A percentile compares a stretch with the other conserved stretches of the same genome.
Conservation (phyloP, 2,329 filamentous ascomycete species). For the Nigrograna mackinnonii region DNA sequence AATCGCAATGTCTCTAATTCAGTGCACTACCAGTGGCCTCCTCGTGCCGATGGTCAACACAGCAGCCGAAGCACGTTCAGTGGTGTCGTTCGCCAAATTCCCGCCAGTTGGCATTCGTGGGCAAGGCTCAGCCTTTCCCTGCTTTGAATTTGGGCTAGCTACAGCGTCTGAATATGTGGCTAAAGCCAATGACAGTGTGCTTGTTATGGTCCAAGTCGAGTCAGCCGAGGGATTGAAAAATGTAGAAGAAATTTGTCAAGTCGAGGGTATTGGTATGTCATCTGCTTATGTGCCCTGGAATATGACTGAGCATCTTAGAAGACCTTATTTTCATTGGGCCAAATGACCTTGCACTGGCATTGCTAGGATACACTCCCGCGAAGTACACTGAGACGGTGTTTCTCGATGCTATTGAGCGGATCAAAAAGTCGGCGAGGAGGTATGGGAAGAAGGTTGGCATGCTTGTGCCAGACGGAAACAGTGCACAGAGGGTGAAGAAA, state of each 20-base stretch:
- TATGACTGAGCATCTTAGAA: no score
- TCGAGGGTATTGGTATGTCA: no score
- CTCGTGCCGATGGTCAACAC: slow-evolving; percentile 61
- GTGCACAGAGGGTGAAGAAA: slow-evolving; percentile 43
- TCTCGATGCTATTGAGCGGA: slow-evolving; percentile 56
- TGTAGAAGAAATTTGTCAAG: slow-evolving; percentile 58
- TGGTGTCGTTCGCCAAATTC: slow-evolving; percentile 60
- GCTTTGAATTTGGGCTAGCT: slow-evolving; percentile 50
- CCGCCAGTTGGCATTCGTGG: slow-evolving; percentile 59
- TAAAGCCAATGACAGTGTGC: slow-evolving; percentile 59
- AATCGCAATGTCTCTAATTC: no score
- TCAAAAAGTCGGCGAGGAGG: slow-evolving; percentile 58
- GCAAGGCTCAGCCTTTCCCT: slow-evolving; percentile 60
- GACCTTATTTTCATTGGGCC: slow-evolving; percentile 69
- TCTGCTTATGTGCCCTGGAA: slow-evolving; percentile 61
- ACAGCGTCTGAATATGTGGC: slow-evolving; percentile 61
- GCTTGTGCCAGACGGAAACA: slow-evolving; percentile 48
- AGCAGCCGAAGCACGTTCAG: slow-evolving; percentile 44
- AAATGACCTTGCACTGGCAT: slow-evolving; percentile 60
- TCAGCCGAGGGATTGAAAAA: slow-evolving; percentile 64
- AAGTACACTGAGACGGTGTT: slow-evolving; percentile 59
- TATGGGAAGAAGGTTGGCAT: slow-evolving; percentile 68
- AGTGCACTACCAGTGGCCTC: no score
- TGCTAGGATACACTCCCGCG: slow-evolving; percentile 64
- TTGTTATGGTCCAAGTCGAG: slow-evolving; percentile 72